A percentile compares a stretch with the other conserved stretches of the same genome.
phyloP scores from a whole-genome alignment of 495 filamentous ascomycete species.

The Ramalina peruviana region DNA sequence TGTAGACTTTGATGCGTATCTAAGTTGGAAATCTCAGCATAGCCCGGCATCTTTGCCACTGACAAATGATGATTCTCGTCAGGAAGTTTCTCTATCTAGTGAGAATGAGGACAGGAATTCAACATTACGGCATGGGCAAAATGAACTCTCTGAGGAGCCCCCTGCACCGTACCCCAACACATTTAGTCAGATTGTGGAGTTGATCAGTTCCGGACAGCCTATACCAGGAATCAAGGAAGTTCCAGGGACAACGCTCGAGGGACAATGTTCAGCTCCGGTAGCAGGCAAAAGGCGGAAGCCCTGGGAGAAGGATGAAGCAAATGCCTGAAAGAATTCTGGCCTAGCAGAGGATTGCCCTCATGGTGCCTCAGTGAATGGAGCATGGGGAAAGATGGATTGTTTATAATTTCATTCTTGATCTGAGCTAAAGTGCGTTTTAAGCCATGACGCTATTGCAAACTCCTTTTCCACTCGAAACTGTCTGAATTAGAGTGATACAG shows the following conservation, averaged over 20 bases:
- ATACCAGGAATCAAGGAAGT: conserved; percentile 87
- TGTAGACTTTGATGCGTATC: conserved; percentile 29
- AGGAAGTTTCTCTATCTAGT: background rate
- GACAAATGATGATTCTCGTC: background rate
- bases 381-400: too few species aligned
- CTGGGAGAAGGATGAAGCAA: conserved; percentile 49
- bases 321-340: background rate
- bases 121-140: background rate
- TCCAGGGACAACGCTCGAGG: conserved; percentile 63
- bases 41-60: background rate
- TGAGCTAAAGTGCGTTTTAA: too few species aligned
- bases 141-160: conserved; percentile 3
- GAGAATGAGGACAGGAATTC: background rate
- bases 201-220: conserved; percentile 70
- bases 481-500: too few species aligned
- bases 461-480: too few species aligned
- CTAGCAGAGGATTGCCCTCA: too few species aligned
- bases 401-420: too few species aligned
- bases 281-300: conserved; percentile 53
- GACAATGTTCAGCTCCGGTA: conserved; percentile 41
- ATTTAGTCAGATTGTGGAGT: conserved; percentile 78
- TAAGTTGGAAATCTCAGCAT: conserved; percentile 21
- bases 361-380: too few species aligned
- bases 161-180: conserved; percentile 59
- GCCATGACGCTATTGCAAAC: too few species aligned